Evolutionary conservation across 2,329 filamentous ascomycete species (phyloP).

Genomic region (Pseudocercospora cruenta): DNA sequence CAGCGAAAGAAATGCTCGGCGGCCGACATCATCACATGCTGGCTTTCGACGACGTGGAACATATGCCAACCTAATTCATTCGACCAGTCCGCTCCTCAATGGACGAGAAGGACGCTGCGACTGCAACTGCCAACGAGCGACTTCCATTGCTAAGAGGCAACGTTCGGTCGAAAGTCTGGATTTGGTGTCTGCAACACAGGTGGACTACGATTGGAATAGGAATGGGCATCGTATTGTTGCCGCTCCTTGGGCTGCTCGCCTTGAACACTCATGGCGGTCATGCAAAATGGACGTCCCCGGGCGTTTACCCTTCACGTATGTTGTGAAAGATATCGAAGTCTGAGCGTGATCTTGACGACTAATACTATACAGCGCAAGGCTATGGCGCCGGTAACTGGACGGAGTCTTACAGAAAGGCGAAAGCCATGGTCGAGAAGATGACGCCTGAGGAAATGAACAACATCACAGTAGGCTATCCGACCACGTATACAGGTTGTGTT

Average conservation of each 20-base stretch:
- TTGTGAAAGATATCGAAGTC: not conserved
- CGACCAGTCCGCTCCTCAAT: conserved; percentile 14
- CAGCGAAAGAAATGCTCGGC: not conserved
- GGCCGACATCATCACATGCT: conserved; percentile 9
- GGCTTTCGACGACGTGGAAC: conserved; percentile 5
- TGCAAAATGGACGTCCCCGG: conserved; percentile 34
- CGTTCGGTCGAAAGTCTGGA: conserved; percentile 17
- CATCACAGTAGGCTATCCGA: conserved; percentile 39
- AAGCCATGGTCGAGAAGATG: conserved; percentile 40
- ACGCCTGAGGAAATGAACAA: conserved; percentile 43
- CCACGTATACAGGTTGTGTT: conserved; percentile 40
- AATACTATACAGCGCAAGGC: conserved; percentile 28
- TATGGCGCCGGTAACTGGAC: conserved; percentile 41
- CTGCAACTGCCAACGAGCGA: conserved; percentile 19
- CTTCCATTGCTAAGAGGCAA: conserved; percentile 11
- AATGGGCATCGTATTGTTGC: conserved; percentile 33
- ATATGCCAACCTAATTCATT: conserved; percentile 9
- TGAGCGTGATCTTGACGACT: not conserved
- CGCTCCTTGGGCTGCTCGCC: conserved; percentile 37
- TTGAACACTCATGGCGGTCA: conserved; percentile 29
- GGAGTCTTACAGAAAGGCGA: conserved; percentile 37
- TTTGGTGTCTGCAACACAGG: conserved; percentile 32
- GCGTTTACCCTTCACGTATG: conserved; percentile 38
- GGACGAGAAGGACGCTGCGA: conserved; percentile 23
- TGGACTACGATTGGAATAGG: conserved; percentile 26